Evolutionary conservation across 192 early-diverging fungal species (phyloP).

Genomic region (Coemansia aciculifera): DNA sequence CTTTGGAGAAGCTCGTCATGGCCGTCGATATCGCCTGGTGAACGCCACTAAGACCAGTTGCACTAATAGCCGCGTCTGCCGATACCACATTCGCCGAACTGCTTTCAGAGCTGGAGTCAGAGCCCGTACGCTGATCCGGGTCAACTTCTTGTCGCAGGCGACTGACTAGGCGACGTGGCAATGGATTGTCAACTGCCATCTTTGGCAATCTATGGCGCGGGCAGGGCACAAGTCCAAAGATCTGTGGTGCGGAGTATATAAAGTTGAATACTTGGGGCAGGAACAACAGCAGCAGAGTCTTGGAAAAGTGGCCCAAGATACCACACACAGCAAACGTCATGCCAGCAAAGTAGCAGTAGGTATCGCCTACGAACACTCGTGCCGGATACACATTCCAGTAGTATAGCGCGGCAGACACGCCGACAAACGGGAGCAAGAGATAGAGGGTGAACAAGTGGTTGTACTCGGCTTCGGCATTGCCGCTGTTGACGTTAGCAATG

Average conservation of each 20-base stretch:
- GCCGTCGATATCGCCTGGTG: slow-evolving; percentile 39
- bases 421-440: slow-evolving; percentile 91
- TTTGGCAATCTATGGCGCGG: slow-evolving; percentile 92
- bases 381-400: slow-evolving; percentile 94
- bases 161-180: slow-evolving; percentile 16
- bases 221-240: slow-evolving; percentile 92
- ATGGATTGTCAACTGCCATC: slow-evolving; percentile 27
- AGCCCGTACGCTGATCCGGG: slow-evolving; percentile 6
- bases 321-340: slow-evolving; percentile 99
- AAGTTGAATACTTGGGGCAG: slow-evolving; percentile 98
- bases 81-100: neutral
- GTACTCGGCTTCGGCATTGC: slow-evolving; percentile 63
- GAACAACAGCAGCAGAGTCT: slow-evolving; percentile 91
- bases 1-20: slow-evolving; percentile 48
- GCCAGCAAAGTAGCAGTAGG: slow-evolving; percentile 96
- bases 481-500: slow-evolving; percentile 37
- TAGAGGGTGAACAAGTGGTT: slow-evolving; percentile 85
- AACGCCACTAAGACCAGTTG: neutral
- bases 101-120: slow-evolving; percentile 18
- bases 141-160: slow-evolving; percentile 23
- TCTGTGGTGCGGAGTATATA: slow-evolving; percentile 89
- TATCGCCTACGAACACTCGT: slow-evolving; percentile 92
- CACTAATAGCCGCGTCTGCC: neutral
- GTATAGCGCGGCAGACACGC: slow-evolving; percentile 78
- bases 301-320: slow-evolving; percentile 90